Evolutionary conservation across 306 rosid species (phyloP).

Genomic region (Acacia confusa): DNA sequence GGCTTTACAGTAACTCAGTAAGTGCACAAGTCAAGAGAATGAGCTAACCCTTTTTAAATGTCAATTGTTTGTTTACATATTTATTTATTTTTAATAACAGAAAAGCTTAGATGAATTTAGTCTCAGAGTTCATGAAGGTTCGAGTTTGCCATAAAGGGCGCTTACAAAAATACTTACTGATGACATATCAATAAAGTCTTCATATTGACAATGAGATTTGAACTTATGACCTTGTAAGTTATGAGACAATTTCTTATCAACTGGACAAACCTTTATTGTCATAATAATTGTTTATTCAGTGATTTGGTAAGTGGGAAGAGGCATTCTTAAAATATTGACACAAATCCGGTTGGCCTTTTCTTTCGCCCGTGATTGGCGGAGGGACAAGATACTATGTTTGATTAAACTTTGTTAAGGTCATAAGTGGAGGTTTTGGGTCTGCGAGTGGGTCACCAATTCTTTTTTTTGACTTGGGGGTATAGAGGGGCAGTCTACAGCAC

Average conservation of each 20-base stretch:
- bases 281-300: not conserved
- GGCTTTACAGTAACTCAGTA: not conserved
- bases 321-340: not conserved
- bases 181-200: too few relatives aligned
- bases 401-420: not conserved
- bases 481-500: not conserved
- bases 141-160: fast-evolving
- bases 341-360: not conserved
- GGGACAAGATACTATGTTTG: not conserved
- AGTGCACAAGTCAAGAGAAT: not conserved
- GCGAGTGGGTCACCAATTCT: slow-evolving; percentile 1
- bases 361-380: slow-evolving; percentile 6
- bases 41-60: not conserved
- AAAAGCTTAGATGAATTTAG: too few relatives aligned
- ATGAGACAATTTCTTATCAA: too few relatives aligned
- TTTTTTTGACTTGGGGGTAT: not conserved
- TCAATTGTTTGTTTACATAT: not conserved
- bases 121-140: too few relatives aligned
- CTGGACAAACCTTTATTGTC: too few relatives aligned
- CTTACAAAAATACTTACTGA: too few relatives aligned
- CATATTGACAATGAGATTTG: too few relatives aligned
- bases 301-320: slow-evolving; percentile 10
- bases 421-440: not conserved
- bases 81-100: too few relatives aligned
- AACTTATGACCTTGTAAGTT: too few relatives aligned